These are phyloP conservation scores for Fusarium brevicatenulatum DNA, from an alignment of 2,329 filamentous ascomycete genomes.

Conservation along the genomic window DNA sequence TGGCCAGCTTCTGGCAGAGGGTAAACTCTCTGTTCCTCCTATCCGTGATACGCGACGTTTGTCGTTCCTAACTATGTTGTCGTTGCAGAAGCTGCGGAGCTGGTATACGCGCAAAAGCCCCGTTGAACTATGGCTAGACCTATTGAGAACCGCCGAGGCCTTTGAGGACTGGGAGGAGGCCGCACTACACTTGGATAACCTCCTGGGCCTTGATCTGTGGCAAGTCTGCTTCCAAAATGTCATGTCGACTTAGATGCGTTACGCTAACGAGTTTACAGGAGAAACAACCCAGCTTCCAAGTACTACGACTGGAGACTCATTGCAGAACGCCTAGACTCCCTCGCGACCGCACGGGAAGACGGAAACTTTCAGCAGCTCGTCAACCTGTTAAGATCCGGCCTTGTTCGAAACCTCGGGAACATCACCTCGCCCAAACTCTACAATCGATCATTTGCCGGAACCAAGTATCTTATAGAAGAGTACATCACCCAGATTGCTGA, in stretches of 20 bases:
- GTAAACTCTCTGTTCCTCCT: slow-evolving; percentile 54
- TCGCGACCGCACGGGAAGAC: slow-evolving; percentile 74
- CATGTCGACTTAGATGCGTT: neutral
- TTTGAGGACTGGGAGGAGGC: slow-evolving; percentile 90
- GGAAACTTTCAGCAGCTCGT: slow-evolving; percentile 79
- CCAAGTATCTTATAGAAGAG: slow-evolving; percentile 90
- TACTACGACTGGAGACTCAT: slow-evolving; percentile 91
- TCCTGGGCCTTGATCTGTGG: slow-evolving; percentile 85
- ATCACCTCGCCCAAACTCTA: slow-evolving; percentile 85
- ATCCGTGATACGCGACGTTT: slow-evolving; percentile 6
- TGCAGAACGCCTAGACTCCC: slow-evolving; percentile 76
- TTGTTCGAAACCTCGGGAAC: slow-evolving; percentile 89
- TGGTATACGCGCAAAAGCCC: slow-evolving; percentile 75
- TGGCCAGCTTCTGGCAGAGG: slow-evolving; percentile 70
- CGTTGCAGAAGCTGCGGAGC: slow-evolving; percentile 69
- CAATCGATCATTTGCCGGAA: slow-evolving; percentile 86
- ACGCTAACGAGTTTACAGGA: slow-evolving; percentile 61
- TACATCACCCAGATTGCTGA: slow-evolving; percentile 88
- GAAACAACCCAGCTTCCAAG: slow-evolving; percentile 81
- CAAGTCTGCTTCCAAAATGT: slow-evolving; percentile 49
- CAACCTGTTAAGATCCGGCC: slow-evolving; percentile 81
- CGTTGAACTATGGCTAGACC: slow-evolving; percentile 72
- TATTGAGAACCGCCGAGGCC: slow-evolving; percentile 71
- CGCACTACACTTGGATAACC: slow-evolving; percentile 83
- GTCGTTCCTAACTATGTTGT: slow-evolving; percentile 32